Evolutionary conservation across 2,329 filamentous ascomycete species (phyloP), one percentile per base, ranked within the genome.

Genomic region (Fusarium concolor): DNA sequence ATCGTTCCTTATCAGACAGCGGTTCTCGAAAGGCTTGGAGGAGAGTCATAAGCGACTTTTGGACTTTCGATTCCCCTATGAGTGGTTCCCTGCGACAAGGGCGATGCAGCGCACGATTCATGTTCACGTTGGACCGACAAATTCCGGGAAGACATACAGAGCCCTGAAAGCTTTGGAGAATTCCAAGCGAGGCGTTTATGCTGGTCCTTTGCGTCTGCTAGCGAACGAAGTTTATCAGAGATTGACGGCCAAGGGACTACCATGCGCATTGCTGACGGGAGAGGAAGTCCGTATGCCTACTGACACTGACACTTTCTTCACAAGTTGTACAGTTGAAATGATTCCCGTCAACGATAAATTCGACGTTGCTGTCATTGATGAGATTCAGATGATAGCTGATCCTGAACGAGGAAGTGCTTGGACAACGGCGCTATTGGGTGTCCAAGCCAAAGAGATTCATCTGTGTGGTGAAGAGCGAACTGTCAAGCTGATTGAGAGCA

Each of bases 121-220:
- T 80, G 83, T 99, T 20, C 96, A 99, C 74, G 94, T 99, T 49
- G 96, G 96, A 0, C 96, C 96, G 2, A 99, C 96, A 3, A 99
- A 99, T 78, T 98, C 96, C 1, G 96, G 96, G 58, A 99, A 99
- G 83, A 99, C 96, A 0, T 99, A 98, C 76, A 91, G 94, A 76
- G 96, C 96, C 1, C 81, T 99, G 67, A 90, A 97, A 79, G 89
- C 91, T 14, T 85, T 99, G 12, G 93, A 97, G 76, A 84, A 87
- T 49, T 90, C 91, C 4, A 85, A 89, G 29, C 86, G 84, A 10
- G 96, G 96, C 38, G 89, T 97, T 49, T 99, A 98, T 76, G 93
- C 95, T 5, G 96, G 96, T 0, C 96, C 96, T 0, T 82, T 99
- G 43, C 88, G 96, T 47, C 82, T 99, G 45, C 84, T 99, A 28